These are phyloP conservation scores for Purpureocillium lavendulum DNA, from an alignment of 2,329 filamentous ascomycete species.

Conservation along the genomic window DNA sequence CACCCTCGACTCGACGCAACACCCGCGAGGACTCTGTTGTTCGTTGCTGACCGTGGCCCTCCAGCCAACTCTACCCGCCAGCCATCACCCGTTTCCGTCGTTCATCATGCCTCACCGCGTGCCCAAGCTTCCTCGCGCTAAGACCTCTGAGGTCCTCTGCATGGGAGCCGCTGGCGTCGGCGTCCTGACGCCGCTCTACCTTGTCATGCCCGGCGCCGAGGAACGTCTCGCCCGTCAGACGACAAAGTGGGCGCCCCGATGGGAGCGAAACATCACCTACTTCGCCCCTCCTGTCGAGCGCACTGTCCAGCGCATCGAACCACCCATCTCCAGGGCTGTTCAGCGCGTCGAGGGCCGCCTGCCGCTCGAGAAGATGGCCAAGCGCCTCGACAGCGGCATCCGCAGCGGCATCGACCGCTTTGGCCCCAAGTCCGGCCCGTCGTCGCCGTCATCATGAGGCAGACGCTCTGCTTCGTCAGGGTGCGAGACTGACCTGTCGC, in stretches of 20 bases:
- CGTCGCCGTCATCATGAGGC: background rate
- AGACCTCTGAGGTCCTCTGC: conserved; percentile 39
- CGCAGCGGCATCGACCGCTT: conserved; percentile 34
- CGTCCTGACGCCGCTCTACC: conserved; percentile 47
- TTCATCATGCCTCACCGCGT: conserved; percentile 36
- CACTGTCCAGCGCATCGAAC: conserved; percentile 39
- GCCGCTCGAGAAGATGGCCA: conserved; percentile 42
- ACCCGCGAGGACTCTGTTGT: too few relatives aligned
- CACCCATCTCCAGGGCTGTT: conserved; percentile 35
- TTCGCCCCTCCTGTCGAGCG: conserved; percentile 39
- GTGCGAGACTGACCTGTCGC: too few relatives aligned
- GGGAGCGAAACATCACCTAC: conserved; percentile 49
- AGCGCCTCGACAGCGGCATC: conserved; percentile 38
- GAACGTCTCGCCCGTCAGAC: conserved; percentile 46
- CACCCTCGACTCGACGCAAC: too few relatives aligned
- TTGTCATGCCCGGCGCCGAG: conserved; percentile 47
- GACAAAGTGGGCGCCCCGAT: conserved; percentile 49
- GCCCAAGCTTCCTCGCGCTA: conserved; percentile 40
- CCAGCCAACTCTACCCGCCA: too few relatives aligned
- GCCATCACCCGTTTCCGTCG: background rate
- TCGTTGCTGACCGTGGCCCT: too few relatives aligned
- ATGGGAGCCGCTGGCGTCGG: conserved; percentile 46
- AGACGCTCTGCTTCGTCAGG: too few relatives aligned
- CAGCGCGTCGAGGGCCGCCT: conserved; percentile 37
- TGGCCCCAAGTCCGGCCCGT: conserved; percentile 14